Evolutionary conservation across 2,329 filamentous ascomycete genomes (phyloP).

Genomic region (Calonectria pauciramosa): DNA sequence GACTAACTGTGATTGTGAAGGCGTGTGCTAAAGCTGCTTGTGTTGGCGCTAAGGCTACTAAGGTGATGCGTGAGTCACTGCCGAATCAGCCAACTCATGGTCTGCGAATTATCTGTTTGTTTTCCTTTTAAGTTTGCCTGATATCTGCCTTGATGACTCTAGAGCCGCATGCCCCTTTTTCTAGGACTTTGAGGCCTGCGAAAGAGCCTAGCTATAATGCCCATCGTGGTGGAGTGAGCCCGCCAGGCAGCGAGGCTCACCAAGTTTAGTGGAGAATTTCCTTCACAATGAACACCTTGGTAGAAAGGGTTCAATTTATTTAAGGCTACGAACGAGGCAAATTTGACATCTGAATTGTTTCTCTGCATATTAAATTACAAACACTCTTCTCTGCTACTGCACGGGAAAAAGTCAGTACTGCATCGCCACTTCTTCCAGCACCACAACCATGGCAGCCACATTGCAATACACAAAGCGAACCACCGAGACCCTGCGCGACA

Average conservation of each 20-base stretch:
- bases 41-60: neutral
- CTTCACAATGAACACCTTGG: neutral
- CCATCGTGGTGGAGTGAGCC: neutral
- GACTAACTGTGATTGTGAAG: neutral
- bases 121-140: neutral
- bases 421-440: neutral
- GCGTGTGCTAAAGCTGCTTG: neutral
- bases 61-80: neutral
- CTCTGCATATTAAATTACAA: neutral
- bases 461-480: constrained; percentile 7
- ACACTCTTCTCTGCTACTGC: neutral
- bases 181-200: neutral
- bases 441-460: constrained; percentile 19
- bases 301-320: neutral
- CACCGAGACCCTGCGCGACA: constrained; percentile 28
- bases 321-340: neutral
- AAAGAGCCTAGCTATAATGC: neutral
- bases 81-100: neutral
- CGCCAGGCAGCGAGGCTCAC: neutral
- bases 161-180: neutral
- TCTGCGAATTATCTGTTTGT: neutral
- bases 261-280: neutral
- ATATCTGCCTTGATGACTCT: neutral
- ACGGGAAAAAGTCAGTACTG: neutral
- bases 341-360: neutral